Conservation (phyloP, 2,329 filamentous ascomycete species). For the Pseudogymnoascus sp. region DNA sequence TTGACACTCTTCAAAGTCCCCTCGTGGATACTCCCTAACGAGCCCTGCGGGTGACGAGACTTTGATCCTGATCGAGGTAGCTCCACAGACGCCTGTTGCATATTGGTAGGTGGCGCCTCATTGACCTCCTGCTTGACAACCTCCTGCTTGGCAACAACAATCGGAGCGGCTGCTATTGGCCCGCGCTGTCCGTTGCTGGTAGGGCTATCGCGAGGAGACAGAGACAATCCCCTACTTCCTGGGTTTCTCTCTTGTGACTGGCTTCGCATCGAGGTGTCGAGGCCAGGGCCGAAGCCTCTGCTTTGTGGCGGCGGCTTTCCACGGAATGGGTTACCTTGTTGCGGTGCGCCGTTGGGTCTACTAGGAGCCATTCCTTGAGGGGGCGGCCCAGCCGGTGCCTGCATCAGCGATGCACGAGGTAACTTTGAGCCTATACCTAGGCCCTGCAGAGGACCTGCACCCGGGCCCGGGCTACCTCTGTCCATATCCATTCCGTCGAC, state of each 20-base stretch:
- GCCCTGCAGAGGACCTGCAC: conserved; percentile 21
- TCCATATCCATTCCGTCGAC: conserved; percentile 31
- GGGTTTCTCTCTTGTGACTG: conserved; percentile 37
- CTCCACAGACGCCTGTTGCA: conserved; percentile 27
- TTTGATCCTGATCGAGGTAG: conserved; percentile 35
- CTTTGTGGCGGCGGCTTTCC: conserved; percentile 23
- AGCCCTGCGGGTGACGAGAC: conserved; percentile 51
- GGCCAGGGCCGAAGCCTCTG: conserved; percentile 21
- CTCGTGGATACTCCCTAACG: conserved; percentile 61
- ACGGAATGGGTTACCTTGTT: conserved; percentile 46
- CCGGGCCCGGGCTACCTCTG: conserved; percentile 24
- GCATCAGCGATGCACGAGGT: conserved; percentile 28
- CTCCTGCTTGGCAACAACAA: conserved; percentile 33
- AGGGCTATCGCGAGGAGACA: conserved; percentile 39
- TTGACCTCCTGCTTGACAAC: conserved; percentile 27
- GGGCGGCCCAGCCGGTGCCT: conserved; percentile 39
- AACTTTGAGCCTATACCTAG: conserved; percentile 30
- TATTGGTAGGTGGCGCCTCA: conserved; percentile 22
- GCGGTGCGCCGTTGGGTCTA: conserved; percentile 49
- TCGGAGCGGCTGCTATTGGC: conserved; percentile 38
- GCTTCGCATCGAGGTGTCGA: conserved; percentile 30
- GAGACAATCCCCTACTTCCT: conserved; percentile 24
- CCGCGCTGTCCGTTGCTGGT: conserved; percentile 49
- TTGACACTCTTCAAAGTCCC: conserved; percentile 37
- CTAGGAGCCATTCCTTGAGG: conserved; percentile 50